Evolutionary conservation across 202 grass and related monocot genomes (phyloP).

Genomic region (Dendrocalamus latiflorus): DNA sequence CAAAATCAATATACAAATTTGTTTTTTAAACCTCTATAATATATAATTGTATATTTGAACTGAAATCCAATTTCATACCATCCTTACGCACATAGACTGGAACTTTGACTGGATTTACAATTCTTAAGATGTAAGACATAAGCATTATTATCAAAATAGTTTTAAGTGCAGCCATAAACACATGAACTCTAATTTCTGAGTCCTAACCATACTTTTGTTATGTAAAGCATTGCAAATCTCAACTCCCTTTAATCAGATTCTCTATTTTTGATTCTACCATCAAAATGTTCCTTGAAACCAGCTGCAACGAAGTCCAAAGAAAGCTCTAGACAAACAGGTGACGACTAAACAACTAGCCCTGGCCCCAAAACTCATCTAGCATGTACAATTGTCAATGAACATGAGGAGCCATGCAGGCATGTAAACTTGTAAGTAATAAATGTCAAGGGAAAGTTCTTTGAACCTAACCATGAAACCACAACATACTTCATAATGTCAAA

Average conservation of each 20-base stretch:
- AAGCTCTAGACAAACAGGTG: background rate
- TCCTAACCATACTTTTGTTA: background rate
- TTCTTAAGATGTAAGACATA: background rate
- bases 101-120: background rate
- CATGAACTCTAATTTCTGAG: background rate
- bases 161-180: background rate
- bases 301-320: background rate
- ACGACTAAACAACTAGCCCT: background rate
- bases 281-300: background rate
- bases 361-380: background rate
- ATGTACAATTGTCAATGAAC: background rate
- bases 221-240: background rate
- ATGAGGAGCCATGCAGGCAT: background rate
- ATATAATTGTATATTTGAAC: background rate
- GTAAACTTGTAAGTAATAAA: background rate
- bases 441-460: background rate
- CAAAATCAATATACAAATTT: background rate
- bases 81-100: background rate
- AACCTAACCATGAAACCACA: background rate
- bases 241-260: background rate
- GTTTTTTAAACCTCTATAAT: background rate
- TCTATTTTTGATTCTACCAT: background rate
- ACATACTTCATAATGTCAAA: constrained; percentile 2
- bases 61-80: background rate
- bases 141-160: background rate